Conservation (phyloP, 371 early-diverging fungal species). For the Coemansia sp. region DNA sequence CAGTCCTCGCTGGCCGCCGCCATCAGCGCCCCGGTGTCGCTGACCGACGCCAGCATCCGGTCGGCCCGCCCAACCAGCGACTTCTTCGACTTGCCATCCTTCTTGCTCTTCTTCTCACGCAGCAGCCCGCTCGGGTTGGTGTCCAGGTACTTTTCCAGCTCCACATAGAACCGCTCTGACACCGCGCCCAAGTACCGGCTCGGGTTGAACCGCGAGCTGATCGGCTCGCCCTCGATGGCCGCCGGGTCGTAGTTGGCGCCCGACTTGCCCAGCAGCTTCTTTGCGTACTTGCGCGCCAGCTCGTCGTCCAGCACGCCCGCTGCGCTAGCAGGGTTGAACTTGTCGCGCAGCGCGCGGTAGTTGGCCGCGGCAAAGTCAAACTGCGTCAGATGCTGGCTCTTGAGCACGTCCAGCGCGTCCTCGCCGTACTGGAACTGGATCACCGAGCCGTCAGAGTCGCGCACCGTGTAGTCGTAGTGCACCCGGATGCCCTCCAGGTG, state of each 20-base stretch:
- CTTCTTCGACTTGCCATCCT: not conserved
- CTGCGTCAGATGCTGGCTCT: constrained; percentile 86
- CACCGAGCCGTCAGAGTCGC: constrained; percentile 93
- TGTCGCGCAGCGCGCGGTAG: constrained; percentile 75
- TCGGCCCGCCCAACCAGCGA: constrained; percentile 7
- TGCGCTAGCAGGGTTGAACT: constrained; percentile 77
- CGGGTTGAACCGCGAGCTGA: constrained; percentile 79
- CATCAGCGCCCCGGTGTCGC: constrained; percentile 51
- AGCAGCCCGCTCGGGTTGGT: constrained; percentile 40
- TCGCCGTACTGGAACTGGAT: constrained; percentile 99
- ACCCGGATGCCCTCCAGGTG: constrained; percentile 97
- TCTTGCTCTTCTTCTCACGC: constrained; percentile 32
- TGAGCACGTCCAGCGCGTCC: constrained; percentile 98
- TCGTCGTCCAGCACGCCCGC: constrained; percentile 73
- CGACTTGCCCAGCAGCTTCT: constrained; percentile 75
- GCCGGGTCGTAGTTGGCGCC: constrained; percentile 69
- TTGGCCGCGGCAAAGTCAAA: constrained; percentile 95
- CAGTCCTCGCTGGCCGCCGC: constrained; percentile 35
- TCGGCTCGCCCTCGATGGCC: constrained; percentile 75
- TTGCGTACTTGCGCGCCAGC: constrained; percentile 68
- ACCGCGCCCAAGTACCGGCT: constrained; percentile 86
- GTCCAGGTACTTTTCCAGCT: constrained; percentile 56
- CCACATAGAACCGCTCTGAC: constrained; percentile 78
- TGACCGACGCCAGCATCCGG: constrained; percentile 50
- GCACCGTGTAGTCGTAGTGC: constrained; percentile 97